A percentile compares a stretch with the other conserved stretches of the same genome.
phyloP scores from a whole-genome alignment of 2,329 filamentous ascomycete genomes.

The Aspergillus tanneri region DNA sequence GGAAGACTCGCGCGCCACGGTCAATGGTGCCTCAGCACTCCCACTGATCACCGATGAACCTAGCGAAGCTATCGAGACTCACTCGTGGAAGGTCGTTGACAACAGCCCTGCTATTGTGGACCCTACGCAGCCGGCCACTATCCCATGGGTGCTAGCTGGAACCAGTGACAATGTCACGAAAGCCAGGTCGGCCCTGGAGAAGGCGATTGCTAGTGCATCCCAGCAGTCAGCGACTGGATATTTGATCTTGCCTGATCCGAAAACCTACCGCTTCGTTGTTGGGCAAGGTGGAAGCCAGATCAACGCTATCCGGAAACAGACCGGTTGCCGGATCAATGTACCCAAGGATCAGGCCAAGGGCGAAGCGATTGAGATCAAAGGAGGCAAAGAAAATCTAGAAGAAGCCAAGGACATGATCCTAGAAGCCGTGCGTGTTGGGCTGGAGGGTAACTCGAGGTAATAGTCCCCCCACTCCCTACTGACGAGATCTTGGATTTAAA shows the following conservation, averaged over 20 bases:
- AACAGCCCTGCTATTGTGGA: conserved; percentile 27
- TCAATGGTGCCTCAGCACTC: conserved; percentile 60
- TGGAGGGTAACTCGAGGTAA: conserved; percentile 25
- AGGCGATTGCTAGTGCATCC: conserved; percentile 63
- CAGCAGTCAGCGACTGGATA: conserved; percentile 69
- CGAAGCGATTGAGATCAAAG: conserved; percentile 89
- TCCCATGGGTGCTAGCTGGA: conserved; percentile 84
- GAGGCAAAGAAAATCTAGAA: conserved; percentile 75
- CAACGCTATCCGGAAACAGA: conserved; percentile 87
- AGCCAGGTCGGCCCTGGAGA: conserved; percentile 71
- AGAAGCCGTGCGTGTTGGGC: conserved; percentile 64
- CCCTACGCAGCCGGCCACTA: conserved; percentile 39
- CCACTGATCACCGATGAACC: conserved; percentile 93
- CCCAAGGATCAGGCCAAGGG: conserved; percentile 71
- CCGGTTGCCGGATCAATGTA: conserved; percentile 89
- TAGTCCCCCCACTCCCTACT: no score
- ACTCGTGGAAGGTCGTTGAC: conserved; percentile 83
- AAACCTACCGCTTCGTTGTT: conserved; percentile 85
- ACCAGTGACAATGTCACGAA: conserved; percentile 74
- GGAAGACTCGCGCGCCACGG: conserved; percentile 50
- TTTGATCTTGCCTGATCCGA: conserved; percentile 83
- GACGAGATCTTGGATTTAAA: no score
- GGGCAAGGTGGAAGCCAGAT: conserved; percentile 87
- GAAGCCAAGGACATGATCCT: conserved; percentile 86
- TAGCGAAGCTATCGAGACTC: conserved; percentile 61